Evolutionary conservation across 495 filamentous ascomycete genomes (phyloP).

Genomic region (Penicillium steckii): DNA sequence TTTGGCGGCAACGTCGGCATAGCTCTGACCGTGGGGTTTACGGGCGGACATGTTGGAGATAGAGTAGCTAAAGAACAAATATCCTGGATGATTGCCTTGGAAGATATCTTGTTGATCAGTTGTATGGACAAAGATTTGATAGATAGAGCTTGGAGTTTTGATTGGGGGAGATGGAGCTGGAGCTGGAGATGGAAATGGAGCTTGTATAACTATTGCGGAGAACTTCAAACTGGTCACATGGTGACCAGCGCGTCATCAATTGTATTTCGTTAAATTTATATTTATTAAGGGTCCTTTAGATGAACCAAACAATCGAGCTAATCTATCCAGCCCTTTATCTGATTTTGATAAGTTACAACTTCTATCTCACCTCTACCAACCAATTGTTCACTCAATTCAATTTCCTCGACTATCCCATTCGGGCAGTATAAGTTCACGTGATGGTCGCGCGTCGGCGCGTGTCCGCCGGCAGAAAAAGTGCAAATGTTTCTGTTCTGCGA

Average conservation of each 20-base stretch:
- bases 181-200: constrained; percentile 2
- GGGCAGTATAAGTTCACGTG: constrained; percentile 22
- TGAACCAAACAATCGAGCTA: too few relatives aligned
- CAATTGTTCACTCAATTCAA: not conserved
- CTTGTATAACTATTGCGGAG: constrained; percentile 21
- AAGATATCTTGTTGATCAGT: not conserved
- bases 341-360: too few relatives aligned
- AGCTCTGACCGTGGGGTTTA: constrained; percentile 32
- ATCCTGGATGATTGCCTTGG: not conserved
- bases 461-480: constrained; percentile 32
- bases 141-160: constrained; percentile 1
- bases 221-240: constrained; percentile 15
- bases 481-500: constrained; percentile 12
- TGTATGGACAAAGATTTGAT: not conserved
- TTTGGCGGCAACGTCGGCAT: constrained; percentile 31
- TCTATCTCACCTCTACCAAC: not conserved
- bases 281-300: too few relatives aligned
- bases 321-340: too few relatives aligned
- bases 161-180: not conserved
- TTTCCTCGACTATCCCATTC: not conserved
- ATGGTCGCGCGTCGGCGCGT: constrained; percentile 23
- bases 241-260: not conserved
- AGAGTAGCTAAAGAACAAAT: not conserved
- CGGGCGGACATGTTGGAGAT: constrained; percentile 29
- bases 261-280: not conserved